Percentiles rank a stretch among this genome's conserved stretches.
These are phyloP conservation scores for Leccinellum rugosiceps DNA, from an alignment of 768 basidiomycete species.

Conservation along the genomic window DNA sequence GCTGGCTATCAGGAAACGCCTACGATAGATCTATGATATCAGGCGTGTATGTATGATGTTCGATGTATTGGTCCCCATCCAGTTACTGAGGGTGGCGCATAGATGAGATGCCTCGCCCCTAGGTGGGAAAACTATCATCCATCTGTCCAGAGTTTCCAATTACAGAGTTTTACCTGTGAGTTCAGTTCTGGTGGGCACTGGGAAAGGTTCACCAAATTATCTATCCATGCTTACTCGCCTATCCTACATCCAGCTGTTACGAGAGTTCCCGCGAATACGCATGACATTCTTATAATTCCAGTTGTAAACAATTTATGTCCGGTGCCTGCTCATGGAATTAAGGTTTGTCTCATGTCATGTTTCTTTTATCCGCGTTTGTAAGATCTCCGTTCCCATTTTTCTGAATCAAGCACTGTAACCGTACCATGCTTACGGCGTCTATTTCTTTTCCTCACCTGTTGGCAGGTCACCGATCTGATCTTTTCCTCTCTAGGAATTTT, in stretches of 20 bases:
- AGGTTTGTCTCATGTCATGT: constrained; percentile 32
- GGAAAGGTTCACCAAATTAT: constrained; percentile 20
- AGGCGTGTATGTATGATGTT: neutral
- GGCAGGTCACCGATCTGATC: constrained; percentile 21
- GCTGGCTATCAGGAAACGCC: neutral
- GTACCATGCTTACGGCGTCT: constrained; percentile 11
- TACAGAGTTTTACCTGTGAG: constrained; percentile 12
- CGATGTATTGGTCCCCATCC: neutral
- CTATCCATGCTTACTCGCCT: constrained; percentile 14
- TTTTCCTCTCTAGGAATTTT: constrained; percentile 14
- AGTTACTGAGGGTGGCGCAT: neutral
- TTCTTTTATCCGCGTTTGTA: constrained; percentile 26
- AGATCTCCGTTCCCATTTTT: constrained; percentile 21
- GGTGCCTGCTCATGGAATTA: constrained; percentile 27
- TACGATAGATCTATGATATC: neutral
- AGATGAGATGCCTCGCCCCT: neutral
- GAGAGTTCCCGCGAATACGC: constrained; percentile 16
- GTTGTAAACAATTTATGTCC: constrained; percentile 2
- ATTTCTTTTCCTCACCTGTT: constrained; percentile 17
- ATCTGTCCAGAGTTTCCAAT: constrained; percentile 14
- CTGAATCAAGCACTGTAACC: constrained; percentile 21
- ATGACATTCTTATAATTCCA: constrained; percentile 13
- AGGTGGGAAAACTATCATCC: constrained; percentile 12
- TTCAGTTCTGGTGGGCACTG: constrained; percentile 2
- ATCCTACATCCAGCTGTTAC: constrained; percentile 9